Conservation (phyloP, 2,329 filamentous ascomycete species). For the Hypomyces perniciosus region DNA sequence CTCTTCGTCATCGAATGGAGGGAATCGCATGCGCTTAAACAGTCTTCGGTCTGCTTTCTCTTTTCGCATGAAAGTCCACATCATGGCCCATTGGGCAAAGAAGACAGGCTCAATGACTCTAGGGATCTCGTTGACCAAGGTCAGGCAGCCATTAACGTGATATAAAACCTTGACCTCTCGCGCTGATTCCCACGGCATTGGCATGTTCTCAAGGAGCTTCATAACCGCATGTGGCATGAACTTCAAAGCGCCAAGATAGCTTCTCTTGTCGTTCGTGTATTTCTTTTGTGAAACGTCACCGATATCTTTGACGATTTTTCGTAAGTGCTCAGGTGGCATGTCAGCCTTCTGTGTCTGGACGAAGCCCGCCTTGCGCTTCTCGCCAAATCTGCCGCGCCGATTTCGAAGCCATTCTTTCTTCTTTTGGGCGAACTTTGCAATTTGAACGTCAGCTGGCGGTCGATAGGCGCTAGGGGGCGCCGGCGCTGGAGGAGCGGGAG, state of each 20-base stretch:
- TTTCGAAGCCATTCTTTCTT: slow-evolving; percentile 97
- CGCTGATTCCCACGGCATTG: slow-evolving; percentile 97
- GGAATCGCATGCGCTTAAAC: slow-evolving; percentile 99
- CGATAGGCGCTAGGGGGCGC: slow-evolving; percentile 83
- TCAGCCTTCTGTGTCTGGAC: slow-evolving; percentile 98
- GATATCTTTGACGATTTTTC: slow-evolving; percentile 97
- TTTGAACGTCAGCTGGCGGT: slow-evolving; percentile 72
- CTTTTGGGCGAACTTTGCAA: slow-evolving; percentile 95
- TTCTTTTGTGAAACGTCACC: slow-evolving; percentile 99
- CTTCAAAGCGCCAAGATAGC: slow-evolving; percentile 93
- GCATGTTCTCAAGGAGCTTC: slow-evolving; percentile 98
- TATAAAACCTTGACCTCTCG: slow-evolving; percentile 97
- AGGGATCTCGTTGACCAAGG: slow-evolving; percentile 92
- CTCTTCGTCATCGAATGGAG: slow-evolving; percentile 97
- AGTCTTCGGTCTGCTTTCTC: slow-evolving; percentile 94
- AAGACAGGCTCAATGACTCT: slow-evolving; percentile 97
- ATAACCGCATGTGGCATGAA: slow-evolving; percentile 99
- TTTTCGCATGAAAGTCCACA: slow-evolving; percentile 98
- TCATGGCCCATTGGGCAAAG: slow-evolving; percentile 97
- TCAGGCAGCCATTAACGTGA: slow-evolving; percentile 95
- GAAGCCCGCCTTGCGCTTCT: slow-evolving; percentile 94
- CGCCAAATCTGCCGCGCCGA: slow-evolving; percentile 88
- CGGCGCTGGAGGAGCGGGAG: slow-evolving; percentile 48
- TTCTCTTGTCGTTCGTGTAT: slow-evolving; percentile 97
- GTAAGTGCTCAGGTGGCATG: slow-evolving; percentile 95